Conservation (phyloP, 345 rosid species). For the Nephelium lappaceum region DNA sequence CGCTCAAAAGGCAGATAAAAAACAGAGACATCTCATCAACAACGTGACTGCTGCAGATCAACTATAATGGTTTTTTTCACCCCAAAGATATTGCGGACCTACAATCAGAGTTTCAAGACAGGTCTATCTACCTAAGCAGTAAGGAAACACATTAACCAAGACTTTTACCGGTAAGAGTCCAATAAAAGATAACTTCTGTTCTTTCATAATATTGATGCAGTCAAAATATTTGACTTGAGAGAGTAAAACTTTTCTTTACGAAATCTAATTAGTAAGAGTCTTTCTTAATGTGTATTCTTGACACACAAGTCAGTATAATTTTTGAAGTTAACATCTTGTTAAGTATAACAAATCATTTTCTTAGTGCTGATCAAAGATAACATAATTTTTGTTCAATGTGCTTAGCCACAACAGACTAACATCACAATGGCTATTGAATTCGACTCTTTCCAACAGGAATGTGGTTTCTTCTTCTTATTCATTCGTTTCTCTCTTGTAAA, state of each 20-base stretch:
- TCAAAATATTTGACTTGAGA: not conserved
- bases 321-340: not conserved
- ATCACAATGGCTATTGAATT: not conserved
- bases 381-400: not conserved
- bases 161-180: not conserved
- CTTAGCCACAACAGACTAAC: not conserved
- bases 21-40: constrained; percentile 1
- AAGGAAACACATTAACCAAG: not conserved
- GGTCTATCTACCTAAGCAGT: not conserved
- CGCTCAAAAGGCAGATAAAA: not conserved
- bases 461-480: not conserved
- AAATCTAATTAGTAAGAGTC: not conserved
- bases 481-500: too few relatives aligned
- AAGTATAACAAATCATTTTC: not conserved
- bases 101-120: not conserved
- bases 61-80: not conserved
- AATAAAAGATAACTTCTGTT: not conserved
- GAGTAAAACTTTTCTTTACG: not conserved
- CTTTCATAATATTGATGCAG: not conserved
- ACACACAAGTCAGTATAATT: not conserved
- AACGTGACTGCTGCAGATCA: not conserved
- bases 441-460: not conserved
- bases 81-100: not conserved
- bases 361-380: not conserved
- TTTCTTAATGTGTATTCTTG: not conserved